Conservation (phyloP, 257 asterid genomes). For the Paulownia fortunei region DNA sequence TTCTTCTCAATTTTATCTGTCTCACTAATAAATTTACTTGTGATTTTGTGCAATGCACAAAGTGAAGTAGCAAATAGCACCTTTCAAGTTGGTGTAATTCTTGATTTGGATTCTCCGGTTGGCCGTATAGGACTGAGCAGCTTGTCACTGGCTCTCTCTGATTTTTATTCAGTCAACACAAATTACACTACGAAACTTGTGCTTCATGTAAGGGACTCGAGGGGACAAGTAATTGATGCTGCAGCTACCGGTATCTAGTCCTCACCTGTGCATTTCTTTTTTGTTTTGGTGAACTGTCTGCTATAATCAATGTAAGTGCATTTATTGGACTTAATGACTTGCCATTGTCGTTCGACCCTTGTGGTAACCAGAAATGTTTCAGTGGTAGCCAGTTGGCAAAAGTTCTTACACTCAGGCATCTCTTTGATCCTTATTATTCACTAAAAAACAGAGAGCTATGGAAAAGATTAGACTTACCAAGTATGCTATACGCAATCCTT, state of each 20-base stretch:
- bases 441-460: too few relatives aligned
- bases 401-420: too few relatives aligned
- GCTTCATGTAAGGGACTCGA: slow-evolving; percentile 34
- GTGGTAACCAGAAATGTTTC: too few relatives aligned
- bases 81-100: slow-evolving; percentile 39
- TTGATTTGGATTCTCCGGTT: slow-evolving; percentile 34
- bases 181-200: slow-evolving; percentile 26
- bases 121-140: slow-evolving; percentile 36
- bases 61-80: slow-evolving; percentile 19
- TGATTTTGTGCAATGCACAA: slow-evolving; percentile 39
- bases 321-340: too few relatives aligned
- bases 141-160: slow-evolving; percentile 32
- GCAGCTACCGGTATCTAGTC: slow-evolving; percentile 25
- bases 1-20: background rate
- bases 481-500: too few relatives aligned
- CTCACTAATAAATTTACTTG: slow-evolving; percentile 19
- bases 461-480: too few relatives aligned
- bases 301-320: too few relatives aligned
- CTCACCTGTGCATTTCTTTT: background rate
- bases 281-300: too few relatives aligned
- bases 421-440: too few relatives aligned
- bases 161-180: slow-evolving; percentile 32
- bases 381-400: too few relatives aligned
- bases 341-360: too few relatives aligned
- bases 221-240: slow-evolving; percentile 37